These are phyloP conservation scores for Annulohypoxylon nitens DNA, from an alignment of 495 filamentous ascomycete species.

Conservation along the genomic window DNA sequence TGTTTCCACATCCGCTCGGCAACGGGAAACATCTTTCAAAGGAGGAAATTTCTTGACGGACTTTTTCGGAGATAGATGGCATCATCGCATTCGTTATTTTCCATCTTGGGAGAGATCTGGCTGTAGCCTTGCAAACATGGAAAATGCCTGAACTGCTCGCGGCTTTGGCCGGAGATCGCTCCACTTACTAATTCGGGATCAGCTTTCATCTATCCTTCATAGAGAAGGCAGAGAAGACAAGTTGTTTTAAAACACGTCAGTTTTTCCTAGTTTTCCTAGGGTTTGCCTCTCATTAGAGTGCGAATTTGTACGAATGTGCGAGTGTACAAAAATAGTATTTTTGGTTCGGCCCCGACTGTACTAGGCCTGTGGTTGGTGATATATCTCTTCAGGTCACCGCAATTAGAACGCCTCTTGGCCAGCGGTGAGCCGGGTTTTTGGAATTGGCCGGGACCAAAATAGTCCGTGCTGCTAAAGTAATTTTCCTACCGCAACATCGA, in stretches of 20 bases:
- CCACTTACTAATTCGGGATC: constrained; percentile 30
- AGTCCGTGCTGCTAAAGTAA: constrained; percentile 1
- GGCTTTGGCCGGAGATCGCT: constrained; percentile 8
- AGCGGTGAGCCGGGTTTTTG: background rate
- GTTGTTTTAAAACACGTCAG: constrained; percentile 9
- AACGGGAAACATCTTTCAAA: constrained; percentile 11
- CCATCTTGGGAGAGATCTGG: constrained; percentile 28
- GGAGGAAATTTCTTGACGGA: constrained; percentile 7
- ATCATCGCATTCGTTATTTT: constrained; percentile 10
- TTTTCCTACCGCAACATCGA: background rate
- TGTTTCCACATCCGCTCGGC: constrained; percentile 22
- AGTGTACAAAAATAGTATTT: background rate
- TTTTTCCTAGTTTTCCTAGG: constrained; percentile 5
- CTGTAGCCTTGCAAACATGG: constrained; percentile 10
- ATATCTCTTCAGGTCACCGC: constrained; percentile 5
- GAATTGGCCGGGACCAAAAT: constrained; percentile 9
- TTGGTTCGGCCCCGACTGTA: background rate
- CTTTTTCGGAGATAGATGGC: constrained; percentile 15
- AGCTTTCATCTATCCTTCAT: constrained; percentile 17
- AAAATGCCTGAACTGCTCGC: background rate
- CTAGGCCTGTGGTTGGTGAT: constrained; percentile 1
- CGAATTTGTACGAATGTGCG: background rate
- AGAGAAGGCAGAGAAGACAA: constrained; percentile 20
- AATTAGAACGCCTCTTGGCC: constrained; percentile 24
- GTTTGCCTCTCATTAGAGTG: background rate